These are phyloP conservation scores for Aureobasidium sp. DNA, from an alignment of 2,329 filamentous ascomycete genomes.

Conservation along the genomic window DNA sequence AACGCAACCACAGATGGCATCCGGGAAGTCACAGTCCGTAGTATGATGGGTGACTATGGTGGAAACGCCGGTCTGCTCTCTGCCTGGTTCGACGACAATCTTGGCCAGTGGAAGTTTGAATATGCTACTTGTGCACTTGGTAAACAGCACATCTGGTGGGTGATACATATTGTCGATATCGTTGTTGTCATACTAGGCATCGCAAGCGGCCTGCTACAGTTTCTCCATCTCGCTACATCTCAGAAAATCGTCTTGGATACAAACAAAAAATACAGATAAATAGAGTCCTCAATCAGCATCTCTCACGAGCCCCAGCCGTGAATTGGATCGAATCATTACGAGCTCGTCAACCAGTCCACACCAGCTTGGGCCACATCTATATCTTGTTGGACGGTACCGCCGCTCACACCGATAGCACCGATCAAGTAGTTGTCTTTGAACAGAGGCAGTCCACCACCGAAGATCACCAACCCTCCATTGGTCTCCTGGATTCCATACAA, in stretches of 20 bases:
- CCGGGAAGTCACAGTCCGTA: conserved; percentile 84
- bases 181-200: conserved; percentile 29
- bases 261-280: neutral
- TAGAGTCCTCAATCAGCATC: neutral
- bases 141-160: conserved; percentile 91
- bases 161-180: conserved; percentile 67
- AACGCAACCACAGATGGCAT: conserved; percentile 44
- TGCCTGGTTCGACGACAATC: conserved; percentile 67
- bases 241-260: neutral
- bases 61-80: conserved; percentile 85
- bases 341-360: conserved; percentile 5
- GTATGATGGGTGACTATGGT: conserved; percentile 97
- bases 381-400: conserved; percentile 23
- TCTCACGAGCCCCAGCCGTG: neutral
- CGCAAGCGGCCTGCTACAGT: neutral
- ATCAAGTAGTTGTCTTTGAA: conserved; percentile 19
- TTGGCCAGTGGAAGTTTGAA: conserved; percentile 74
- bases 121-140: conserved; percentile 73
- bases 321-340: neutral
- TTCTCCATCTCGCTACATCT: neutral
- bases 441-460: conserved; percentile 22
- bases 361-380: conserved; percentile 15
- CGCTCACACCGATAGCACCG: conserved; percentile 22
- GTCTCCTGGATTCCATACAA: conserved; percentile 19
- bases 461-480: conserved; percentile 22